These are phyloP conservation scores for Yamadazyma sp. DNA, from an alignment of 1,139 yeast species.

Conservation along the genomic window DNA sequence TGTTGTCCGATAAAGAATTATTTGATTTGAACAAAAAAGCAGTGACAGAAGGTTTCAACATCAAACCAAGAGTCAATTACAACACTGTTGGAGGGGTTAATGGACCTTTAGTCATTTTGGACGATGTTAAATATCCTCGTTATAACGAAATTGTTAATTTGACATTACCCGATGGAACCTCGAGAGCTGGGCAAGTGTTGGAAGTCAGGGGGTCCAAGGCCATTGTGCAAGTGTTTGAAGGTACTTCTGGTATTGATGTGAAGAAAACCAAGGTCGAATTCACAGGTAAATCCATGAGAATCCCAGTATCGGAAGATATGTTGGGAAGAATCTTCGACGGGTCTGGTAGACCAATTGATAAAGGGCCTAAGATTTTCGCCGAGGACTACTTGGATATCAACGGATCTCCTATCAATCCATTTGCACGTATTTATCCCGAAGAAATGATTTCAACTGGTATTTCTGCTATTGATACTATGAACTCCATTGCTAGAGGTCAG, in stretches of 20 bases:
- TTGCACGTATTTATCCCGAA: slow-evolving; percentile 97
- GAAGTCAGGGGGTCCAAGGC: slow-evolving; percentile 98
- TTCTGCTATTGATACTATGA: slow-evolving; percentile 98
- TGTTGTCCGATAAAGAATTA: slow-evolving; percentile 55
- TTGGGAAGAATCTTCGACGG: slow-evolving; percentile 98
- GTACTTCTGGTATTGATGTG: slow-evolving; percentile 96
- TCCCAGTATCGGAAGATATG: slow-evolving; percentile 95
- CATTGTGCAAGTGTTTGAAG: slow-evolving; percentile 97
- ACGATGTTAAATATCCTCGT: slow-evolving; percentile 94
- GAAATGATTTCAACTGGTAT: slow-evolving; percentile 99
- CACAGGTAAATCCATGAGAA: slow-evolving; percentile 90
- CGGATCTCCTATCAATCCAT: slow-evolving; percentile 98
- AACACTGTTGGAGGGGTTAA: slow-evolving; percentile 98
- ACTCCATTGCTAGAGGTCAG: slow-evolving; percentile 99
- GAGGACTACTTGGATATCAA: slow-evolving; percentile 97
- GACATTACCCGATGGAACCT: slow-evolving; percentile 92
- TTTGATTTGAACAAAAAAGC: slow-evolving; percentile 87
- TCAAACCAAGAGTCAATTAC: slow-evolving; percentile 86
- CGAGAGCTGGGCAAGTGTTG: slow-evolving; percentile 95
- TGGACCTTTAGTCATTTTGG: slow-evolving; percentile 96
- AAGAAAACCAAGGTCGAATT: slow-evolving; percentile 96
- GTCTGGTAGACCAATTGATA: slow-evolving; percentile 97
- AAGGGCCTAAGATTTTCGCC: slow-evolving; percentile 97
- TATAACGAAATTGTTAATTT: slow-evolving; percentile 94
- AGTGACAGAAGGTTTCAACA: slow-evolving; percentile 84